phyloP scores from a whole-genome alignment of 2,329 filamentous ascomycete genomes.

The Arthrobotrys entomopaga region DNA sequence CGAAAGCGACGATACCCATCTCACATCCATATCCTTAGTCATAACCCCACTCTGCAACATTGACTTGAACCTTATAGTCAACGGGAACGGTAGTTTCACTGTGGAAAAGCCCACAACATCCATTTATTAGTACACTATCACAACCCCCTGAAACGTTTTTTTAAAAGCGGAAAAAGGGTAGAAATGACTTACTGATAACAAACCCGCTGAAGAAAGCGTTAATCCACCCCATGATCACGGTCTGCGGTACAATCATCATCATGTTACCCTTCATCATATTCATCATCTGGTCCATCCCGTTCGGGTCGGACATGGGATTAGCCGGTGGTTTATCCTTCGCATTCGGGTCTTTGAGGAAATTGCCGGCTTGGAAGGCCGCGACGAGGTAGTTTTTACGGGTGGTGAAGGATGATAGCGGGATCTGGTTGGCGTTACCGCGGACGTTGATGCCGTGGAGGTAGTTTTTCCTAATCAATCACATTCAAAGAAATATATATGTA shows the following conservation, averaged over 20 bases:
- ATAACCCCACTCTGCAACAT: constrained; percentile 98
- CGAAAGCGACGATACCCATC: constrained; percentile 98
- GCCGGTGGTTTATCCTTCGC: constrained; percentile 84
- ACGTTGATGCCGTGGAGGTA: constrained; percentile 86
- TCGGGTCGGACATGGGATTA: constrained; percentile 94
- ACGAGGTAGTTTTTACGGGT: constrained; percentile 82
- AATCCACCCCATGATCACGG: constrained; percentile 99
- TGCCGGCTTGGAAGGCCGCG: constrained; percentile 82
- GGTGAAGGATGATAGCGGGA: constrained; percentile 81
- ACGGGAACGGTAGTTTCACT: constrained; percentile 96
- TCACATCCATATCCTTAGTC: constrained; percentile 93
- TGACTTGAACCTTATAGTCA: constrained; percentile 98
- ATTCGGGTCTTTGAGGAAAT: constrained; percentile 89
- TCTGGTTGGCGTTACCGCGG: constrained; percentile 80
- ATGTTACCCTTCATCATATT: constrained; percentile 99
- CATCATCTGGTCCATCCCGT: constrained; percentile 99
- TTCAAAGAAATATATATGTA: background rate
- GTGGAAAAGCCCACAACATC: constrained; percentile 57
- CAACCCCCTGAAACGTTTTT: too few species aligned
- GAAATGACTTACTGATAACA: constrained; percentile 78
- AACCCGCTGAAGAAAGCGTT: constrained; percentile 99
- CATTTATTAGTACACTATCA: constrained; percentile 16
- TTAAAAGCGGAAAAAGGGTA: background rate
- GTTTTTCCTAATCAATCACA: constrained; percentile 65
- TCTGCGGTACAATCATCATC: constrained; percentile 99